Conservation (phyloP, 768 basidiomycete species). For the Basidioascus undulatus region DNA sequence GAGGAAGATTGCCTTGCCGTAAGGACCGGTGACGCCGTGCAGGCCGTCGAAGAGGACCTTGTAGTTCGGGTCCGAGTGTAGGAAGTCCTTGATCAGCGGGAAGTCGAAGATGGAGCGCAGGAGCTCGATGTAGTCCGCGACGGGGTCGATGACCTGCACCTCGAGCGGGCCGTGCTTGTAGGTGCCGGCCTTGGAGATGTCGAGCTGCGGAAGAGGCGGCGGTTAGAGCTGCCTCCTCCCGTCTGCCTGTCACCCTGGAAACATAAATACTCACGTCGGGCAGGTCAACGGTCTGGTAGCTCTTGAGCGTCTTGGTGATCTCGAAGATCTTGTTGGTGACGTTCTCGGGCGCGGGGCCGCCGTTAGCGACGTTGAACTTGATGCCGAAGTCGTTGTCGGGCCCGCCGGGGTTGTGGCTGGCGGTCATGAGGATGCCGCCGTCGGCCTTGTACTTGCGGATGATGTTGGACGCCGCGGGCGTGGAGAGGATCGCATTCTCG, state of each 20-base stretch:
- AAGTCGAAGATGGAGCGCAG: constrained; percentile 88
- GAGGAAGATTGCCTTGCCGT: constrained; percentile 69
- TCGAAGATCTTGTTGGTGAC: constrained; percentile 92
- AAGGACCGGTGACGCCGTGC: constrained; percentile 91
- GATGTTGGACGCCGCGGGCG: constrained; percentile 85
- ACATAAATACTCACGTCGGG: constrained; percentile 31
- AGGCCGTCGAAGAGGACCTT: constrained; percentile 86
- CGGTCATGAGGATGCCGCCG: constrained; percentile 90
- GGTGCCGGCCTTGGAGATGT: constrained; percentile 61
- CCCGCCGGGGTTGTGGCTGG: constrained; percentile 93
- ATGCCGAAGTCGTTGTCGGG: constrained; percentile 98
- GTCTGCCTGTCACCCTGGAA: neutral
- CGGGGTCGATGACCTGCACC: constrained; percentile 83
- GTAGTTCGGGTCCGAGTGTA: constrained; percentile 41
- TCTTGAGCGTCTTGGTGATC: constrained; percentile 60
- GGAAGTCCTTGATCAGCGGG: constrained; percentile 67
- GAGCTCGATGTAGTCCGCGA: constrained; percentile 60
- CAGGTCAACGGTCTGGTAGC: constrained; percentile 63
- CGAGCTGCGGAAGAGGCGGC: constrained; percentile 28
- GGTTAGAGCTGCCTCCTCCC: too few species aligned
- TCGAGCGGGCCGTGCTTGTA: constrained; percentile 55
- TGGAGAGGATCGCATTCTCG: constrained; percentile 74
- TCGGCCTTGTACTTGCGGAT: constrained; percentile 90
- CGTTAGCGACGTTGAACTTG: constrained; percentile 96
- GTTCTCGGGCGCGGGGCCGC: constrained; percentile 86